Conservation (phyloP, 176 grass and related monocot species). For the barley (Hordeum vulgare) region MorexV3_pseudomolecules_assembly NC_058519.1:102848381-102848880, state of each 20-base stretch:
- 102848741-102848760: background rate
- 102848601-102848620: background rate
- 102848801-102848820: background rate
- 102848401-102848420: background rate
- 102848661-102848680: background rate
- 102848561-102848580: background rate
- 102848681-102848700: background rate
- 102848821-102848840: background rate
- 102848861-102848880: too few species aligned
- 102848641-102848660: background rate
- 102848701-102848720: background rate
- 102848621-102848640: background rate
- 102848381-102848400: conserved; percentile 22
- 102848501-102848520: background rate
- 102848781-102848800: background rate
- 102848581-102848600: background rate
- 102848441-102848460: background rate
- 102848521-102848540: background rate
- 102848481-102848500: background rate
- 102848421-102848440: background rate
- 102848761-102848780: background rate
- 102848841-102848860: background rate
- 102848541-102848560: background rate
- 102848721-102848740: background rate
- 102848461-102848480: background rate